These are phyloP conservation scores for Neurospora crassa DNA, from an alignment of 2,329 filamentous ascomycete genomes.

Conservation along the genomic window DNA sequence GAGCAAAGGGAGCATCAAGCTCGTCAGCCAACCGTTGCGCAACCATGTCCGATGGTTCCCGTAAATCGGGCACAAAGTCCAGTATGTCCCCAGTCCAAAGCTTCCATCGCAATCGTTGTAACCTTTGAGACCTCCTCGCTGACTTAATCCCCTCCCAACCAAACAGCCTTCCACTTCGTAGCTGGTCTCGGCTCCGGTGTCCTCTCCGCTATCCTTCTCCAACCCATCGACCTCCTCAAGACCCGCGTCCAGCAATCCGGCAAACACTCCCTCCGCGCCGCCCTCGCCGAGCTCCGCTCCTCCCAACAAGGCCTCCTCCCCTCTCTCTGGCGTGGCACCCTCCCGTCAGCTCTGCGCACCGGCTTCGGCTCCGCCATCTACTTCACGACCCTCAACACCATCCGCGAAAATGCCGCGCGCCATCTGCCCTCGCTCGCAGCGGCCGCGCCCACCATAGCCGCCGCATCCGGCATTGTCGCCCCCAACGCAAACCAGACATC, in stretches of 20 bases:
- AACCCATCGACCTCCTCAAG: conserved; percentile 93
- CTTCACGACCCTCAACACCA: conserved; percentile 77
- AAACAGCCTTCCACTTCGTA: conserved; percentile 69
- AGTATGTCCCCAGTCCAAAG: conserved; percentile 16
- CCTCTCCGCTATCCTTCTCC: conserved; percentile 78
- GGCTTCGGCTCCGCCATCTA: conserved; percentile 90
- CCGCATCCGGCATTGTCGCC: conserved; percentile 6
- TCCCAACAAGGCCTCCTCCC: conserved; percentile 37
- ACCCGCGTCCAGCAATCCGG: conserved; percentile 88
- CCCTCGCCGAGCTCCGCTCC: conserved; percentile 57
- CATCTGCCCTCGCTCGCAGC: conserved; percentile 25
- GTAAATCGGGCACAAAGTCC: conserved; percentile 25
- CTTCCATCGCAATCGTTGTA: not conserved
- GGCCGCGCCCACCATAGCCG: conserved; percentile 10
- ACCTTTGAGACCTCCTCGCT: not conserved
- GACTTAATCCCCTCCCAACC: not conserved
- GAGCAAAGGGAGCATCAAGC: not conserved
- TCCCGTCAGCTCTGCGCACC: conserved; percentile 87
- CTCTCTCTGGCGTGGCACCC: conserved; percentile 82
- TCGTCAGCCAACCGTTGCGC: conserved; percentile 3
- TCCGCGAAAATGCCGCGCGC: conserved; percentile 58
- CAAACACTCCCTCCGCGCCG: conserved; percentile 52
- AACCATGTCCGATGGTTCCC: conserved; percentile 26
- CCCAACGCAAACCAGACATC: conserved; percentile 42
- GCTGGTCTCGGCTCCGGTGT: conserved; percentile 84